Evolutionary conservation across 116 monocot species (phyloP).

Genomic region (Papilionanthe hybrid): DNA sequence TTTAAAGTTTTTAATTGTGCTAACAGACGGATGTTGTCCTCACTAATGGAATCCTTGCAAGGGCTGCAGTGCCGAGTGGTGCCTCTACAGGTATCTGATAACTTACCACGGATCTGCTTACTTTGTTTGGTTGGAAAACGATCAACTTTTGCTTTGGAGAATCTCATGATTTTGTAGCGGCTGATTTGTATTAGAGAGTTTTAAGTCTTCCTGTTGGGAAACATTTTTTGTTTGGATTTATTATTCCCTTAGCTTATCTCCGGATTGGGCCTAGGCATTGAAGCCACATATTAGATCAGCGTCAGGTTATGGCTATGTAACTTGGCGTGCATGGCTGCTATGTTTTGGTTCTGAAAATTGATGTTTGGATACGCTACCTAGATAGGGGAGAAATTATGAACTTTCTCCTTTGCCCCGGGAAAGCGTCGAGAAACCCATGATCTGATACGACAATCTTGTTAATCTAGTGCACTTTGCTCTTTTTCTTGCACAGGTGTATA

Average conservation of each 20-base stretch:
- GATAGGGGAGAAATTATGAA: too few relatives aligned
- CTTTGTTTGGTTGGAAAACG: too few relatives aligned
- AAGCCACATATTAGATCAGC: not conserved
- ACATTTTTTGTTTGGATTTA: not conserved
- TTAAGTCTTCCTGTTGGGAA: not conserved
- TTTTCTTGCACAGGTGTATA: slow-evolving; percentile 49
- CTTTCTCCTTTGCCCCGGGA: too few relatives aligned
- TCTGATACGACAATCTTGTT: too few relatives aligned
- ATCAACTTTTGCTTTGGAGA: not conserved
- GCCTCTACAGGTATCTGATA: slow-evolving; percentile 20
- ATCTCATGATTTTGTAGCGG: not conserved
- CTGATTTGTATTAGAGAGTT: not conserved
- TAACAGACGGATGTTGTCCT: slow-evolving; percentile 18
- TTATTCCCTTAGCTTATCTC: not conserved
- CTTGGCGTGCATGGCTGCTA: too few relatives aligned
- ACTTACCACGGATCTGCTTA: too few relatives aligned
- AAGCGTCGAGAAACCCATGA: too few relatives aligned
- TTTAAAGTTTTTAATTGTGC: slow-evolving; percentile 1
- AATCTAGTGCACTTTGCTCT: not conserved
- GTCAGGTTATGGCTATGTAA: not conserved
- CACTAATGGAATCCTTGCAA: slow-evolving; percentile 17
- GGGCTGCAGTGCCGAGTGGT: slow-evolving; percentile 29
- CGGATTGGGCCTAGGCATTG: not conserved
- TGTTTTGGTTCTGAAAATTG: too few relatives aligned
- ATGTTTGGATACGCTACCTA: too few relatives aligned